phyloP scores from a whole-genome alignment of 805 yeast genomes.

The Diddensiella caesifluorescens region DNA sequence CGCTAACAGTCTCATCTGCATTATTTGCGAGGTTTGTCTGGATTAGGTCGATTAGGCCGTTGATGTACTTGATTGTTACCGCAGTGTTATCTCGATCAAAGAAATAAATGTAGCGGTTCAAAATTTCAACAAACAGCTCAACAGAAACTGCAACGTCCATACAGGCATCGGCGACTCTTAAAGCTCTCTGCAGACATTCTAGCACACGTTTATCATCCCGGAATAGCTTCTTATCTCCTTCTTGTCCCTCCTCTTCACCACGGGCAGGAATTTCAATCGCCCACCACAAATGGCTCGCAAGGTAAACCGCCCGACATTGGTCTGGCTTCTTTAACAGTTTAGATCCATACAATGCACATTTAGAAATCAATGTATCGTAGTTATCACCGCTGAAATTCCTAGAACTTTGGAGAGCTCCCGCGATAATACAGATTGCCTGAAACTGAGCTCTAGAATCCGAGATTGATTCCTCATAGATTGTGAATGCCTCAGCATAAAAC shows the following conservation, averaged over 20 bases:
- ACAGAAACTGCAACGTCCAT: constrained; percentile 71
- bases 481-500: constrained; percentile 80
- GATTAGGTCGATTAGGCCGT: constrained; percentile 81
- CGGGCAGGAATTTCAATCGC: constrained; percentile 56
- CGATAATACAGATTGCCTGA: constrained; percentile 46
- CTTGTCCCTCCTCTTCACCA: constrained; percentile 43
- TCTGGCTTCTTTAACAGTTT: constrained; percentile 86
- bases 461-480: constrained; percentile 67
- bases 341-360: constrained; percentile 82
- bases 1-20: constrained; percentile 31
- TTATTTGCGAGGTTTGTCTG: constrained; percentile 33
- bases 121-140: constrained; percentile 82
- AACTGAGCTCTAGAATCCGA: constrained; percentile 50
- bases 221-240: constrained; percentile 30
- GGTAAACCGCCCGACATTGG: constrained; percentile 85
- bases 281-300: constrained; percentile 94
- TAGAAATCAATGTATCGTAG: constrained; percentile 77
- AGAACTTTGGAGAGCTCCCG: constrained; percentile 48
- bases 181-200: constrained; percentile 83
- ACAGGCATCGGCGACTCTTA: constrained; percentile 90
- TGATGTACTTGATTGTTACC: constrained; percentile 69
- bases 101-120: constrained; percentile 80
- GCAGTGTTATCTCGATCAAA: constrained; percentile 71
- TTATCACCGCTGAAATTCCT: constrained; percentile 55
- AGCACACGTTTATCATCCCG: constrained; percentile 67